Percentiles rank a stretch among this genome's conserved stretches.
These are phyloP conservation scores for Cyclotella choctawhatcheeana DNA, from an alignment of 108 stramenopile species.

Conservation along the genomic window DNA sequence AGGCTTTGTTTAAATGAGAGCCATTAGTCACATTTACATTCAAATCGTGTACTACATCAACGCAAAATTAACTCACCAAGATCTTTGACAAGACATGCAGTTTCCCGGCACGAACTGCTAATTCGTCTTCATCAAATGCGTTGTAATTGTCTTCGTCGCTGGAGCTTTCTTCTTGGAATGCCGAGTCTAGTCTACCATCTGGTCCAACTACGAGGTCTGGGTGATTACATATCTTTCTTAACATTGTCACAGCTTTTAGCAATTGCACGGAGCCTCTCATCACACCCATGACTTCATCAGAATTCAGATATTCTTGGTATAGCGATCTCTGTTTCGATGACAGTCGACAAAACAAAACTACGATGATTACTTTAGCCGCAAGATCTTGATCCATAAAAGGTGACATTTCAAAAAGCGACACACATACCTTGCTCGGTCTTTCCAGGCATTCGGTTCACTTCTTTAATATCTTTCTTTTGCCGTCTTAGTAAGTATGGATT, in stretches of 20 bases:
- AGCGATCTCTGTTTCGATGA: constrained; percentile 75
- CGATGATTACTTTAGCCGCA: too few relatives aligned
- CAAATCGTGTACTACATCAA: background rate
- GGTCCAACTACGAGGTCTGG: constrained; percentile 86
- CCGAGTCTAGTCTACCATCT: constrained; percentile 39
- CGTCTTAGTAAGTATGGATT: constrained; percentile 94
- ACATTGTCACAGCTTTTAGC: constrained; percentile 87
- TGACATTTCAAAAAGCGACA: too few relatives aligned
- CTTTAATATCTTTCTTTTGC: constrained; percentile 79
- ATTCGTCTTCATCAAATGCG: constrained; percentile 50
- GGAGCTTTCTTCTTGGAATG: constrained; percentile 54
- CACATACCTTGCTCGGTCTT: constrained; percentile 98
- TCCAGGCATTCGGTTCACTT: constrained; percentile 85
- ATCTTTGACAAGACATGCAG: constrained; percentile 92
- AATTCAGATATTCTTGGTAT: constrained; percentile 71
- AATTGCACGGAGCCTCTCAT: constrained; percentile 64
- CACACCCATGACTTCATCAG: constrained; percentile 70
- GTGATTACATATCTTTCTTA: constrained; percentile 98
- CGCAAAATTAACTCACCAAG: constrained; percentile 33
- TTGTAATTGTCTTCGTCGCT: constrained; percentile 40
- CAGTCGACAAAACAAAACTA: constrained; percentile 93
- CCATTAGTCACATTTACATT: background rate
- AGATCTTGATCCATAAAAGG: too few relatives aligned
- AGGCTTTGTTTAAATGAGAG: constrained; percentile 49
- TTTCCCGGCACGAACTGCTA: constrained; percentile 90